Conservation (phyloP, 306 rosid species). For the Myrica gale region DNA sequence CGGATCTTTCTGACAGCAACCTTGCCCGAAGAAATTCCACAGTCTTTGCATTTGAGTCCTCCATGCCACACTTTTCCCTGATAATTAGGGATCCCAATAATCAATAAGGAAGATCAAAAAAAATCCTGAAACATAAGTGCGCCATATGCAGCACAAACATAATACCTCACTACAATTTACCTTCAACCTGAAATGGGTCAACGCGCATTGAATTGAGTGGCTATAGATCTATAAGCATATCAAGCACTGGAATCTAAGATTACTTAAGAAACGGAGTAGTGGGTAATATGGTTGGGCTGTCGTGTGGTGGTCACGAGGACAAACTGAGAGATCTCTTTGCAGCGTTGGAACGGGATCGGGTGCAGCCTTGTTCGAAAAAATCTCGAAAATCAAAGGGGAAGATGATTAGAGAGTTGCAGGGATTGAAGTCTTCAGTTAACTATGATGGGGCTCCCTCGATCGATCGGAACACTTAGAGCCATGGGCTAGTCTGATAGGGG, state of each 20-base stretch:
- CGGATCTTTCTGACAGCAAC: constrained; percentile 83
- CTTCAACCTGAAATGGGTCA: not conserved
- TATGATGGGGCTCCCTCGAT: no score
- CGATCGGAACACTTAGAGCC: no score
- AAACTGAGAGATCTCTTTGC: no score
- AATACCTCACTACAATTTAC: not conserved
- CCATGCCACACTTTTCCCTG: constrained; percentile 49
- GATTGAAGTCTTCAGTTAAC: no score
- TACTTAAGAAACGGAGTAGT: not conserved
- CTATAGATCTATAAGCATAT: not conserved
- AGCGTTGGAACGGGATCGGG: no score
- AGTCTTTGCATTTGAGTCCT: constrained; percentile 73
- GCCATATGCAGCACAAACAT: not conserved
- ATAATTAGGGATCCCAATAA: constrained; percentile 25
- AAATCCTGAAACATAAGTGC: constrained; percentile 13
- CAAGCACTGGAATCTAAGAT: not conserved
- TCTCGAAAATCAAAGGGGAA: no score
- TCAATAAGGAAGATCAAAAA: constrained; percentile 17
- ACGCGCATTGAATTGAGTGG: not conserved
- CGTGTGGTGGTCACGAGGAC: no score
- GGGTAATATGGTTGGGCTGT: no score
- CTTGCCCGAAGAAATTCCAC: constrained; percentile 84
- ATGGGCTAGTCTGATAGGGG: no score
- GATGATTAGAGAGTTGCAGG: no score
- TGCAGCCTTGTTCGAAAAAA: no score